Evolutionary conservation across 805 yeast species (phyloP), one percentile per base, ranked within the genome.

Genomic region (Zygoascus flipseniorum): DNA sequence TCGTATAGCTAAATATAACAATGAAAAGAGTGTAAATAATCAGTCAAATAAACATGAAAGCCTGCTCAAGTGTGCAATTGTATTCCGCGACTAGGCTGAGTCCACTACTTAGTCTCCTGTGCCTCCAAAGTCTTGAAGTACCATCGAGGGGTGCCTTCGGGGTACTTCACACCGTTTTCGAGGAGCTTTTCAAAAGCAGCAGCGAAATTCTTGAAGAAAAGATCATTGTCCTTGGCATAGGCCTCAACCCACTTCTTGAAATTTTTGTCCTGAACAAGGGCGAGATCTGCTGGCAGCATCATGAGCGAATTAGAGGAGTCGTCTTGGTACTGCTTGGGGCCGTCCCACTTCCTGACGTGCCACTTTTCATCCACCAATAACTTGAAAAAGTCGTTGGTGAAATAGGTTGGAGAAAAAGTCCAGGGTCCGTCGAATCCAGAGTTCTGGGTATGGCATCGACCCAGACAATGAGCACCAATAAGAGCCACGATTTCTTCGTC

Each of bases 241-340:
- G 69, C 67, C 55, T 76, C 72, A 18, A 81, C 87, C 75, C 80
- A 78, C 56, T 72, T 69, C 59, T 69, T 68, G 65, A 81, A 86
- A 49, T 69, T 72, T n/a, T 79, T 74, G 65, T 83, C 87, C 60
- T 78, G 73, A 8, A 78, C 62, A 32, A 84, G 67, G 14, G 86
- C 82, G 73, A 80, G 74, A 63, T 86, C 95, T 11, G 92, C 79
- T 41, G 85, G 86, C 52, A 86, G 67, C 95, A 86, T 86, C 92
- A 86, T 86, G 60, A 84, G 74, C 1, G 73, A 64, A 44, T 81
- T 80, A 51, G 80, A 75, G 47, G 70, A 72, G 48, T 73, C 76
- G 61, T 80, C 82, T 60, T 76, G 77, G 68, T 76, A 85, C 74
- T 79, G 88, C 57, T 73, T 74, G 64, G 79, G 80, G 52, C 85